Conservation (phyloP, 768 basidiomycete species). For the Sutorius australiensis region DNA sequence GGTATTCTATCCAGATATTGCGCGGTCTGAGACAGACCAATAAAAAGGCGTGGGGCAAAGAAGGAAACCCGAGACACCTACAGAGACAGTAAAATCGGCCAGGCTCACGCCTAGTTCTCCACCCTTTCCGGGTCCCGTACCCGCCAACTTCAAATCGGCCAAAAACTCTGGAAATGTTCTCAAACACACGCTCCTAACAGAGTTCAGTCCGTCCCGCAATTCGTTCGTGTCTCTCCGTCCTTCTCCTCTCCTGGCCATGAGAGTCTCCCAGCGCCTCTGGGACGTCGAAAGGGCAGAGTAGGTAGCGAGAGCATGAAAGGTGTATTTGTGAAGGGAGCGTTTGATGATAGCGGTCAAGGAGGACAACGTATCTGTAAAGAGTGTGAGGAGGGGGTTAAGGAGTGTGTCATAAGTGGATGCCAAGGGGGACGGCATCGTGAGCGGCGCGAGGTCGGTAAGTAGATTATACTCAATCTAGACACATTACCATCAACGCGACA, state of each 20-base stretch:
- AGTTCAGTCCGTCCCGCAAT: constrained; percentile 63
- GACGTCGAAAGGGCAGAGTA: constrained; percentile 56
- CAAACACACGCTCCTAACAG: constrained; percentile 64
- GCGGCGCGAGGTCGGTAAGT: constrained; percentile 58
- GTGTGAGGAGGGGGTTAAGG: constrained; percentile 57
- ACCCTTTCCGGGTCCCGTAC: constrained; percentile 43
- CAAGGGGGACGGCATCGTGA: constrained; percentile 48
- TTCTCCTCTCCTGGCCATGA: constrained; percentile 51
- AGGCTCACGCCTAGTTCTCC: constrained; percentile 63
- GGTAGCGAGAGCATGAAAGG: constrained; percentile 73
- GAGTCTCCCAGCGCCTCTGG: constrained; percentile 64
- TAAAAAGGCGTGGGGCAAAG: not conserved
- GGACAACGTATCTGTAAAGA: constrained; percentile 63
- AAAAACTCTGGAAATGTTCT: constrained; percentile 83
- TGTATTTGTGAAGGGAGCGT: constrained; percentile 71
- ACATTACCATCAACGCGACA: not conserved
- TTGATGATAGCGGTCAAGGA: constrained; percentile 67
- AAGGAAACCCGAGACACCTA: constrained; percentile 28
- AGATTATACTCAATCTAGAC: constrained; percentile 65
- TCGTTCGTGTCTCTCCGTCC: constrained; percentile 55
- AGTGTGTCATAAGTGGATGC: constrained; percentile 59
- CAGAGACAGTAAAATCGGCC: constrained; percentile 55
- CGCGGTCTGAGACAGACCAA: constrained; percentile 48
- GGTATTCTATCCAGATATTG: constrained; percentile 68
- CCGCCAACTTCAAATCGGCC: constrained; percentile 70